Evolutionary conservation across 352 stramenopile species (phyloP).

Genomic region (Poterioochromonas sp.): DNA sequence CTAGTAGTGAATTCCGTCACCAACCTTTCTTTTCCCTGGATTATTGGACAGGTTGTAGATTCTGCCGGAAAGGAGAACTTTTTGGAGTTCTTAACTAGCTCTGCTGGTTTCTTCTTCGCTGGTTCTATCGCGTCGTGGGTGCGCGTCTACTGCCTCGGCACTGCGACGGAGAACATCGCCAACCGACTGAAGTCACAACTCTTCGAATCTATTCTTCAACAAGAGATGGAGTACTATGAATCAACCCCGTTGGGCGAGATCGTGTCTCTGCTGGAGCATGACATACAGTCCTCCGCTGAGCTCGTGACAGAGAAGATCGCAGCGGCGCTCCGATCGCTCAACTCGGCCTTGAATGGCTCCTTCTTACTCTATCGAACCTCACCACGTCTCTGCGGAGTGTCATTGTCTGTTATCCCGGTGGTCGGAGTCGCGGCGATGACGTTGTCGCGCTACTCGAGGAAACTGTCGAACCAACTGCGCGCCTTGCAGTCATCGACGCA

Average conservation of each 20-base stretch:
- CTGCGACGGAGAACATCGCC: not conserved
- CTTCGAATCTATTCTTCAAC: not conserved
- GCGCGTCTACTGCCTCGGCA: slow-evolving; percentile 24
- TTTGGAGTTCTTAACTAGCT: not conserved
- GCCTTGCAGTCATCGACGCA: not conserved
- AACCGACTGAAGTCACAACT: not conserved
- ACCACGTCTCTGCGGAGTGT: not conserved
- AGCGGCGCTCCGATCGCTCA: not conserved
- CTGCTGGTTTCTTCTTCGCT: not conserved
- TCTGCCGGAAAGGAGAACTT: not conserved
- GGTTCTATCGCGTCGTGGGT: slow-evolving; percentile 19
- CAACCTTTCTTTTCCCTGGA: slow-evolving; percentile 23
- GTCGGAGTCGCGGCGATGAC: slow-evolving; percentile 16
- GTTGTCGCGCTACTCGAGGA: not conserved
- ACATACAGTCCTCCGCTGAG: not conserved
- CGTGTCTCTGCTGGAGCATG: not conserved
- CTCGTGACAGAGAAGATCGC: not conserved
- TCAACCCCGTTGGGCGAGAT: not conserved
- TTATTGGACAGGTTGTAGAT: slow-evolving; percentile 6
- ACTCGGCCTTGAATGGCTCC: slow-evolving; percentile 7
- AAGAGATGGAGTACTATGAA: slow-evolving; percentile 12
- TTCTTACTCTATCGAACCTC: not conserved
- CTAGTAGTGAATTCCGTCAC: slow-evolving; percentile 14
- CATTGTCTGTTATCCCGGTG: not conserved
- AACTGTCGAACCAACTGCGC: not conserved